Conservation (phyloP, 2,329 filamentous ascomycete species). For the Fusarium setosum region DNA sequence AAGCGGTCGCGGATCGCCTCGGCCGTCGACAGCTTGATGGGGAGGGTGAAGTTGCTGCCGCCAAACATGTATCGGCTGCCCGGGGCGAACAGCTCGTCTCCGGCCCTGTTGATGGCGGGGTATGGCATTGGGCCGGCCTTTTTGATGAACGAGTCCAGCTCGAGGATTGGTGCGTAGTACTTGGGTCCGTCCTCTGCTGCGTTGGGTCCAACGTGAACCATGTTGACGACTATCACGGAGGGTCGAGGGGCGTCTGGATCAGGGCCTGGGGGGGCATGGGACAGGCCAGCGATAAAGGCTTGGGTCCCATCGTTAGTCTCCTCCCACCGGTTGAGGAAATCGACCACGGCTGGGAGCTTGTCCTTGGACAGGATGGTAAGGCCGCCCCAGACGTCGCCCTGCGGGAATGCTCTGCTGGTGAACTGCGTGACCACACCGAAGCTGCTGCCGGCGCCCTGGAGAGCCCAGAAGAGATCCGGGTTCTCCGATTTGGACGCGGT, state of each 20-base stretch:
- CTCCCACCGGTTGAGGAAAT: slow-evolving; percentile 45
- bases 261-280: slow-evolving; percentile 30
- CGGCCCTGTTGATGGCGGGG: slow-evolving; percentile 50
- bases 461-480: slow-evolving; percentile 54
- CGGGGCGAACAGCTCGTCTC: slow-evolving; percentile 51
- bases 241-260: slow-evolving; percentile 34
- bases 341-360: slow-evolving; percentile 44
- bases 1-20: slow-evolving; percentile 33
- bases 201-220: slow-evolving; percentile 35
- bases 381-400: slow-evolving; percentile 48
- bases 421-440: slow-evolving; percentile 58
- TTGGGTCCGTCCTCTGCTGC: slow-evolving; percentile 30
- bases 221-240: slow-evolving; percentile 26
- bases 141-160: slow-evolving; percentile 50
- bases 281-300: slow-evolving; percentile 26
- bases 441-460: slow-evolving; percentile 54
- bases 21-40: slow-evolving; percentile 45
- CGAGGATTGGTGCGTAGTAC: slow-evolving; percentile 51
- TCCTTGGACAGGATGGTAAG: slow-evolving; percentile 40
- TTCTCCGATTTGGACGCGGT: slow-evolving; percentile 57
- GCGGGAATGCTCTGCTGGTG: slow-evolving; percentile 46
- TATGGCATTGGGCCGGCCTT: slow-evolving; percentile 55
- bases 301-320: slow-evolving; percentile 39
- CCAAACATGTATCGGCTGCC: slow-evolving; percentile 53
- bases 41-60: slow-evolving; percentile 56